A percentile compares a stretch with the other conserved stretches of the same genome.
These are phyloP conservation scores for Suillus subaureus DNA, from an alignment of 768 basidiomycete species.

Conservation along the genomic window DNA sequence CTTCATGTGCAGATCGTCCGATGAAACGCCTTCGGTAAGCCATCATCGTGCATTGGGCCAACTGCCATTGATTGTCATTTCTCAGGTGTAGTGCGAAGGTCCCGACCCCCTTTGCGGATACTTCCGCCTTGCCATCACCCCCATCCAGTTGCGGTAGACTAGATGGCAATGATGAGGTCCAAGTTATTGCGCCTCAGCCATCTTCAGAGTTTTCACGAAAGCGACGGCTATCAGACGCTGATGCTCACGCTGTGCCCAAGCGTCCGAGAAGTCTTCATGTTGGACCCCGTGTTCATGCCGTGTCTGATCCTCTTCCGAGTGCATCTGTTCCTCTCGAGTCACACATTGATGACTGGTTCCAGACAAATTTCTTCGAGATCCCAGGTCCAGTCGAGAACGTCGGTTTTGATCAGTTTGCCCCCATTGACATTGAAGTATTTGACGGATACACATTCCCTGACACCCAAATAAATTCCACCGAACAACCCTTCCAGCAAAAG, in stretches of 20 bases:
- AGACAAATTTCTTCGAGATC: slow-evolving; percentile 30
- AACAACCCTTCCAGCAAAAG: neutral
- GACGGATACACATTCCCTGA: slow-evolving; percentile 25
- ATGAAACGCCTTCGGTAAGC: slow-evolving; percentile 27
- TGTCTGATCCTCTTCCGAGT: slow-evolving; percentile 33
- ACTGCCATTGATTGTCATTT: neutral
- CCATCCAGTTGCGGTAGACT: neutral
- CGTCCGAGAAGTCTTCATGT: slow-evolving; percentile 24
- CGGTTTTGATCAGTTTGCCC: slow-evolving; percentile 26
- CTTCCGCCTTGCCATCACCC: slow-evolving; percentile 6
- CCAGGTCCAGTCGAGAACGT: slow-evolving; percentile 26
- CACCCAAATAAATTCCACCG: neutral
- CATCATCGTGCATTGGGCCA: neutral
- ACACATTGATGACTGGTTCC: slow-evolving; percentile 40
- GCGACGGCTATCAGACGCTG: slow-evolving; percentile 40
- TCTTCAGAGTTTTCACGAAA: slow-evolving; percentile 26
- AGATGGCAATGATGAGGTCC: slow-evolving; percentile 8
- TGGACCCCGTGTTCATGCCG: slow-evolving; percentile 24
- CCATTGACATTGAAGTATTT: slow-evolving; percentile 37
- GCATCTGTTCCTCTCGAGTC: slow-evolving; percentile 18
- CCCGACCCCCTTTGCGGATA: neutral
- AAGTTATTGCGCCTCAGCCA: neutral
- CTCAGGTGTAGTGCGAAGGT: neutral
- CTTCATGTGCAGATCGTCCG: slow-evolving; percentile 5
- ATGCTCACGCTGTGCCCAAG: slow-evolving; percentile 24